Base-by-base conservation (phyloP, 495 filamentous ascomycete species). In the Lineolata rhizophorae region DNA sequence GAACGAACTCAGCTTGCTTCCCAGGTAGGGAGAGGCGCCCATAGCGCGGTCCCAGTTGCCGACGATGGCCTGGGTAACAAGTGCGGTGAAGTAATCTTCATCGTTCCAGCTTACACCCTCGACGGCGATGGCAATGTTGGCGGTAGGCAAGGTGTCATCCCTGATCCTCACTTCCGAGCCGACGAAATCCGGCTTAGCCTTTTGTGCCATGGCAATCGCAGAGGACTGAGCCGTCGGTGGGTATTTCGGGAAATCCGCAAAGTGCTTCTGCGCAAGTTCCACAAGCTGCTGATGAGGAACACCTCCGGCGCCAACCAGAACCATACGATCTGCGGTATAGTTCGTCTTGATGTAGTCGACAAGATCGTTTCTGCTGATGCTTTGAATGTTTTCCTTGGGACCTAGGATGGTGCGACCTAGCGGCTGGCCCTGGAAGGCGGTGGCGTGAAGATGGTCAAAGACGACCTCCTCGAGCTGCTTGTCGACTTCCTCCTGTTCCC, bases 91-190 rank as follows among this genome's bases (percentile, higher is more conserved):
- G 68, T 95, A 95, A 58, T 92, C 83, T 35, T 87, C 80, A 47
- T 92, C 82, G 59, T 80, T 91, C 87, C 87, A 99, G 76, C 81
- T 87, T 30, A 94, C 87, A 65, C 87, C 87, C 67, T 99, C 87
- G 26, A 99, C 90, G 32, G 90, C 90, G 50, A 99, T 82, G 49
- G 90, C 87, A 47, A 99, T 91, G 65, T 99, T 81, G 43, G 87
- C 87, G 36, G 85, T 80, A 37, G 77, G 76, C 51, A 95, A 73
- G 38, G 80, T 93, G 58, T 99, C 87, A 47, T 99, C 87, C 48
- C 87, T 76, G 46, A 94, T 70, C 38, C 87, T 61, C 45, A 95
- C 71, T 51, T 99, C 87, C 26, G 84, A 94, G 43, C 87, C 87
- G 41, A 95, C 67, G 57, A 99, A 99, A 46, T 84, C 82, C 42